phyloP scores from a whole-genome alignment of 2,329 filamentous ascomycete species.

The Beauveria sp. region DNA sequence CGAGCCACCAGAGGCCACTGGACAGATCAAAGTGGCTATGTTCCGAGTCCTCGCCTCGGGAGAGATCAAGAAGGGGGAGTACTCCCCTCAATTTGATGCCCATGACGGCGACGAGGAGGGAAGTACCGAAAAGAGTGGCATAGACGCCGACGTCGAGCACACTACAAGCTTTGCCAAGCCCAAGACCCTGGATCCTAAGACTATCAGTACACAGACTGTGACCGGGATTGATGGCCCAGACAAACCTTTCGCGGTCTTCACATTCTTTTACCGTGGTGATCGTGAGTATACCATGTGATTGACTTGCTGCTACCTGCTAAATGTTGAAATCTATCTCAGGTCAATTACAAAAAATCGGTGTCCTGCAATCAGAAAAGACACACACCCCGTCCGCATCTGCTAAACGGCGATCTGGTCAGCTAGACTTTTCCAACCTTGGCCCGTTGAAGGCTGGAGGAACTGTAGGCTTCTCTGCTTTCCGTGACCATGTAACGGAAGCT shows the following conservation, averaged over 20 bases:
- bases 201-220: constrained; percentile 98
- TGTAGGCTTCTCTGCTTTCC: constrained; percentile 82
- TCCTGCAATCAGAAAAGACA: constrained; percentile 62
- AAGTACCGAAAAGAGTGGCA: constrained; percentile 47
- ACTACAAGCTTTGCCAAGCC: constrained; percentile 97
- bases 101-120: constrained; percentile 84
- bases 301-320: neutral
- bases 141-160: constrained; percentile 84
- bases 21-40: constrained; percentile 96
- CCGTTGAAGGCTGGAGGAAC: constrained; percentile 82
- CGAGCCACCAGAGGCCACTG: constrained; percentile 85
- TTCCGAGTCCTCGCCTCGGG: constrained; percentile 92
- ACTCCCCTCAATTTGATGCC: constrained; percentile 94
- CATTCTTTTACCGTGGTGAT: constrained; percentile 94
- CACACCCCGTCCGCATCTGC: constrained; percentile 51
- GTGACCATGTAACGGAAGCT: constrained; percentile 56
- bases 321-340: constrained; percentile 41
- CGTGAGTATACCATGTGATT: constrained; percentile 51
- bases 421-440: constrained; percentile 78
- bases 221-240: constrained; percentile 95
- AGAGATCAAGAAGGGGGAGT: constrained; percentile 96
- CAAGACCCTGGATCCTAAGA: constrained; percentile 91
- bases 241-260: constrained; percentile 93
- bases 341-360: constrained; percentile 94
- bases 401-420: constrained; percentile 76